Evolutionary conservation across 345 rosid genomes (phyloP).

Genomic region (Luvunga scandens): DNA sequence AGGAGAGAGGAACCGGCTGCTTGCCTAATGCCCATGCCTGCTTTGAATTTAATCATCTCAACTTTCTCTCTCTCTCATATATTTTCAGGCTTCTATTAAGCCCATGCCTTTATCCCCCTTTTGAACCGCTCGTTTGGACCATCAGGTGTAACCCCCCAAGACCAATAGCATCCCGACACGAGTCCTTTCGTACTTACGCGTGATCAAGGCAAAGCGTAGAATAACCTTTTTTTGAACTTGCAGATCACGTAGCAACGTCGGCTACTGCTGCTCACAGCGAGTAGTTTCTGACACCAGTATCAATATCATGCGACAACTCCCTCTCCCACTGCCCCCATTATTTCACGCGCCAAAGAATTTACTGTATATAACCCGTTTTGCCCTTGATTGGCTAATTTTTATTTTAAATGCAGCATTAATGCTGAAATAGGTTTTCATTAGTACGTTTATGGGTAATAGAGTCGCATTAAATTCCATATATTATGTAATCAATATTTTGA

Average conservation of each 20-base stretch:
- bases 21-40: neutral
- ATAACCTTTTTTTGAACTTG: neutral
- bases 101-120: constrained; percentile 23
- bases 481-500: neutral
- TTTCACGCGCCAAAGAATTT: constrained; percentile 7
- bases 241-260: neutral
- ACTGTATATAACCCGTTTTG: neutral
- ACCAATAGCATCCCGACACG: constrained; percentile 17
- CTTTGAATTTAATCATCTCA: neutral
- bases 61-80: neutral
- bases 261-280: constrained; percentile 15
- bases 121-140: constrained; percentile 38
- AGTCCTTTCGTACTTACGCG: constrained; percentile 4
- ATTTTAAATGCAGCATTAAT: neutral
- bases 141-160: neutral
- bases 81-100: neutral
- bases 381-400: neutral
- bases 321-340: neutral
- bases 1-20: constrained; percentile 1
- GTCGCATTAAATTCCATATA: neutral
- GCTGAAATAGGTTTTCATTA: neutral
- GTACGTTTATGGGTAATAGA: neutral
- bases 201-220: constrained; percentile 1
- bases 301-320: constrained; percentile 25
- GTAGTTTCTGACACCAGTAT: constrained; percentile 24